Conservation (phyloP, 805 yeast genomes). For the Yarrowia osloensis region DNA sequence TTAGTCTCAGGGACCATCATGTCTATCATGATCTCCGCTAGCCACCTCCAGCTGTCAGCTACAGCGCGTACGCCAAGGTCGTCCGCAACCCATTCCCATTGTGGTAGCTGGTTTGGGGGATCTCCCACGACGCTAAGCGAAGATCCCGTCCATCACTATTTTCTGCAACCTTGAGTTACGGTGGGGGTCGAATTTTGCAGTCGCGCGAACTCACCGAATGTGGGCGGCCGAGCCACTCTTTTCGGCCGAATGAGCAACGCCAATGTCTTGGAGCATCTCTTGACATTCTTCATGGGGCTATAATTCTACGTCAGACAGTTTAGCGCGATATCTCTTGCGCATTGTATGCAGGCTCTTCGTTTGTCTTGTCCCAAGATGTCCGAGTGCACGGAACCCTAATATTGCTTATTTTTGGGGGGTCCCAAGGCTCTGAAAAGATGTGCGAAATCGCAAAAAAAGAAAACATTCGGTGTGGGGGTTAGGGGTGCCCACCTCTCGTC, state of each 20-base stretch:
- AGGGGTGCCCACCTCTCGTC: background rate
- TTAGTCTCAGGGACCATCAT: background rate
- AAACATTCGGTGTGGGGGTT: background rate
- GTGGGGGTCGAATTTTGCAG: background rate
- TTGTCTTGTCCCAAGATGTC: conserved; percentile 8
- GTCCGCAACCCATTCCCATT: background rate
- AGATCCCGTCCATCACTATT: background rate
- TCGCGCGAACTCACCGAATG: background rate
- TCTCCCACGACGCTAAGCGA: background rate
- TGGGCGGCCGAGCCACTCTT: too few species aligned
- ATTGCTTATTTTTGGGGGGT: background rate
- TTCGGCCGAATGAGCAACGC: too few species aligned
- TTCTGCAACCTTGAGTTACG: background rate
- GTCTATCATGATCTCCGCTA: background rate
- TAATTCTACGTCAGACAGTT: background rate
- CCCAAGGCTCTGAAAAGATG: too few species aligned
- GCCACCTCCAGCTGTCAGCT: background rate
- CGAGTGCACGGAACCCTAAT: background rate
- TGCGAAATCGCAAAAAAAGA: background rate
- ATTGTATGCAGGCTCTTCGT: background rate
- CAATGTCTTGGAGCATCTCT: background rate
- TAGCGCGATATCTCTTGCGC: background rate
- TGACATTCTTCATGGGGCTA: background rate
- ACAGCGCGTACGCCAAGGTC: background rate
- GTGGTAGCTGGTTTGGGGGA: background rate